Evolutionary conservation across 345 rosid genomes (phyloP), one percentile per base, ranked within the genome.

Genomic region (Stellera chamaejasme): DNA sequence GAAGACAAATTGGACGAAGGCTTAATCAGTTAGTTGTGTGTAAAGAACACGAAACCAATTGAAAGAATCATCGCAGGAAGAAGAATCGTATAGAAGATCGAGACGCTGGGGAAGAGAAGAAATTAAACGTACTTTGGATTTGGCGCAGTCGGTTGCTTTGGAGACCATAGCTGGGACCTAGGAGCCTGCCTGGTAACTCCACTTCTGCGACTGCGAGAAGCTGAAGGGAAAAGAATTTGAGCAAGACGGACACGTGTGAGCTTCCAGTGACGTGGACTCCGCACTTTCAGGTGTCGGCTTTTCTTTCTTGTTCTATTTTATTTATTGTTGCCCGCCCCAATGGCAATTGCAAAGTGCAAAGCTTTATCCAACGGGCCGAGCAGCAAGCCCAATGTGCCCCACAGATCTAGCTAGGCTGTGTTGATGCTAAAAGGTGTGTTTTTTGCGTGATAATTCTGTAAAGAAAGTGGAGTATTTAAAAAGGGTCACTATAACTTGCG

Each of bases 91-190:
- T 10, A 27, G 28, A 27, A 56, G 19, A 56, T 3, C 10, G 41
- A 66, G 60, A 63, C 52, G 2, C 8, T 15, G n/a, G 46, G 25
- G 50, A 10, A 69, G 65, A 62, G 56, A 19, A 19, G 23, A 19
- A 19, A 19, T 1, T 19, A 19, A 19, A 56, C 79, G 65, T 64
- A 81, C 84, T 64, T 46, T 77, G 60, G 61, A 59, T 61, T 72
- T 72, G 10, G 67, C 41, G 43, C 55, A 56, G 36, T 48, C 55
- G 56, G 27, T 55, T 25, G 50, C 55, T 13, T 49, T 63, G 55
- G 67, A 63, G 43, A 55, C 67, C 67, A 63, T 63, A 13, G 49
- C 11, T 27, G 57, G 44, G 23, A 19, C 23, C 7, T 11, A 13
- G 11, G 15, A 11, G 65, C 19, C 28, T 50, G 65, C 19, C 28